phyloP scores from a whole-genome alignment of 495 filamentous ascomycete species.

The Penicillium canariense region DNA sequence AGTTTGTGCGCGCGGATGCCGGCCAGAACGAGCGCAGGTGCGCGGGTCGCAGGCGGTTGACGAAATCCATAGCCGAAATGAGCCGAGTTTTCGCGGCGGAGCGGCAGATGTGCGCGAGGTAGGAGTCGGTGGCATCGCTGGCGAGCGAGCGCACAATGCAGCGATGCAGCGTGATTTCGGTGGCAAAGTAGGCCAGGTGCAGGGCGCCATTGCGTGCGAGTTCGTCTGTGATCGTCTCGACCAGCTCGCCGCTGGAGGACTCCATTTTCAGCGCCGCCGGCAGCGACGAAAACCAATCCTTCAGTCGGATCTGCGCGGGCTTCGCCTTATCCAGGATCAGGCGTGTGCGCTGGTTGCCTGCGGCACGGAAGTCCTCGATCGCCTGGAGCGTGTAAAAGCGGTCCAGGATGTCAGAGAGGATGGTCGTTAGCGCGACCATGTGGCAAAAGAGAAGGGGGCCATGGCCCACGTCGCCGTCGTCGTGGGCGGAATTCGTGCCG shows the following conservation, averaged over 20 bases:
- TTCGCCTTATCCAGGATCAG: constrained; percentile 60
- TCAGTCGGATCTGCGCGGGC: constrained; percentile 57
- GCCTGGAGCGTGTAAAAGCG: constrained; percentile 60
- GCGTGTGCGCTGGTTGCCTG: constrained; percentile 48
- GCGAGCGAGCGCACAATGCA: constrained; percentile 56
- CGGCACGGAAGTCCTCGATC: constrained; percentile 50
- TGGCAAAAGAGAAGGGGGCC: constrained; percentile 55
- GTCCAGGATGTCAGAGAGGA: constrained; percentile 59
- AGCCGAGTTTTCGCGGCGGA: constrained; percentile 67
- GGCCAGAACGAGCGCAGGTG: constrained; percentile 59
- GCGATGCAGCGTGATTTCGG: constrained; percentile 60
- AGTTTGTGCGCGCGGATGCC: constrained; percentile 51
- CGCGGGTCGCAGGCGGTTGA: constrained; percentile 53
- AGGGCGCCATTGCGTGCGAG: constrained; percentile 50
- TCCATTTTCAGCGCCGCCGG: constrained; percentile 56
- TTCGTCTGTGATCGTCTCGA: constrained; percentile 41
- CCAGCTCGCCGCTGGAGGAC: constrained; percentile 37
- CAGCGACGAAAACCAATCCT: constrained; percentile 57
- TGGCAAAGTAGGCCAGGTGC: constrained; percentile 61
- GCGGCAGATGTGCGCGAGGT: constrained; percentile 89
- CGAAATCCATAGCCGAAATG: constrained; percentile 57
- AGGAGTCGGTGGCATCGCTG: constrained; percentile 43
- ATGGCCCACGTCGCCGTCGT: constrained; percentile 42
- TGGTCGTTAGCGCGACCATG: constrained; percentile 57
- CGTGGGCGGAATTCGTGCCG: constrained; percentile 30